Percentiles rank a stretch among this genome's conserved stretches.
Evolutionary conservation across 2,329 filamentous ascomycete species (phyloP).

Genomic region (Xylaria sp.): DNA sequence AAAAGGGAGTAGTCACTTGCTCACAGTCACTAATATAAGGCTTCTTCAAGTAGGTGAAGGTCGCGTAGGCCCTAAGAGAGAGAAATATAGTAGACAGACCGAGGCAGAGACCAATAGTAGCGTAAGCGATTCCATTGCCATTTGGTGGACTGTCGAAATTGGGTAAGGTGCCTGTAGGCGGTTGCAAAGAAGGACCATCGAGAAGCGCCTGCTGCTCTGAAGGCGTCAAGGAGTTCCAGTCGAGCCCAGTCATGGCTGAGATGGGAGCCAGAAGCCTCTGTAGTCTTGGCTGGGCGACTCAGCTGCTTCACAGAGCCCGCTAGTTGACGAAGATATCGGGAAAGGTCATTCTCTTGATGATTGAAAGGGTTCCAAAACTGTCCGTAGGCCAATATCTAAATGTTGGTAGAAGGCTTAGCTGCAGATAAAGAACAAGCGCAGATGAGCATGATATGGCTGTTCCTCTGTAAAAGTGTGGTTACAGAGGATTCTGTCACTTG

Average conservation of each 20-base stretch:
- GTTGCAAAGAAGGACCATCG: not conserved
- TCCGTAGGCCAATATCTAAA: not conserved
- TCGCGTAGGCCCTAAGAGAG: not conserved
- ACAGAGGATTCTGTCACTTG: not conserved
- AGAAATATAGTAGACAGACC: not conserved
- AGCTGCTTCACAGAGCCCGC: not conserved
- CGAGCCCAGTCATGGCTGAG: not conserved
- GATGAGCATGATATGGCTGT: not conserved
- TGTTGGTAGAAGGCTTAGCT: not conserved
- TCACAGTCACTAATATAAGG: not conserved
- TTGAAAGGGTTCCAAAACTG: not conserved
- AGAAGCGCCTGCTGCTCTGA: not conserved
- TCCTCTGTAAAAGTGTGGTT: not conserved
- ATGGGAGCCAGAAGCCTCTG: not conserved
- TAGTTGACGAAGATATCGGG: not conserved
- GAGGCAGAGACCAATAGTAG: not conserved
- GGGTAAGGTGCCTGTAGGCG: not conserved
- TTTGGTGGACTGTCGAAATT: not conserved
- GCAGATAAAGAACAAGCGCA: not conserved
- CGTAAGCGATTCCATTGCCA: not conserved
- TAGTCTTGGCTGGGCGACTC: not conserved
- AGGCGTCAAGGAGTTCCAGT: not conserved
- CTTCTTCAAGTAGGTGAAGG: not conserved
- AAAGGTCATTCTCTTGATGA: not conserved
- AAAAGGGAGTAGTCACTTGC: not conserved